Evolutionary conservation across 768 basidiomycete species (phyloP).

Genomic region (Cytidiella melzeri): DNA sequence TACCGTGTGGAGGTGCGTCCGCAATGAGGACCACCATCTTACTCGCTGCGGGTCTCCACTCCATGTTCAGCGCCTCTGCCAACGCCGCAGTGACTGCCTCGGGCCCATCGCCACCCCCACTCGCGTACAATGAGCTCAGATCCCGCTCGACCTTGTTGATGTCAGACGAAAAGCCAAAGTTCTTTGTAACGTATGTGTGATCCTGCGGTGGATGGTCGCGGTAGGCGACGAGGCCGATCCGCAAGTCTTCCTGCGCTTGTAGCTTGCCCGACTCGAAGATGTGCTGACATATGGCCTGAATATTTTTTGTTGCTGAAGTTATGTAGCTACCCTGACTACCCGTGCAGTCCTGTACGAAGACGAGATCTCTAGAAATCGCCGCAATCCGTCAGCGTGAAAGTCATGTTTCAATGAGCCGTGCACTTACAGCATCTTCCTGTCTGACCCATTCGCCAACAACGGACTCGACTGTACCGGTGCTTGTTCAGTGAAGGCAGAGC

Average conservation of each 20-base stretch:
- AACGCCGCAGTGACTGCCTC: constrained; percentile 95
- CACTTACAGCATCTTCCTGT: constrained; percentile 72
- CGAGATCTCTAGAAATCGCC: constrained; percentile 61
- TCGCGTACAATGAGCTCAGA: constrained; percentile 79
- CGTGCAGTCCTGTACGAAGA: constrained; percentile 94
- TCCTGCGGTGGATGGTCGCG: constrained; percentile 98
- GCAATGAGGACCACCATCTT: constrained; percentile 98
- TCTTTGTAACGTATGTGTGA: constrained; percentile 89
- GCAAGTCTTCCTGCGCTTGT: constrained; percentile 79
- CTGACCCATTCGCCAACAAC: constrained; percentile 29
- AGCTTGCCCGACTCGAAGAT: constrained; percentile 93
- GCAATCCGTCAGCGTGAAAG: background rate
- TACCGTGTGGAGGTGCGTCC: constrained; percentile 96
- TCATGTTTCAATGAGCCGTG: constrained; percentile 2
- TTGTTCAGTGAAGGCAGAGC: constrained; percentile 28
- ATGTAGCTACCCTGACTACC: constrained; percentile 89
- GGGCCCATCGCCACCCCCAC: constrained; percentile 91
- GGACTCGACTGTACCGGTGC: constrained; percentile 24
- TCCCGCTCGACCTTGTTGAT: constrained; percentile 82
- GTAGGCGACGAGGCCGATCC: constrained; percentile 91
- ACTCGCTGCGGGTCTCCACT: constrained; percentile 82
- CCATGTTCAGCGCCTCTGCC: constrained; percentile 80
- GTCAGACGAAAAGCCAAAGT: constrained; percentile 91
- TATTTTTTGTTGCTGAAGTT: constrained; percentile 92
- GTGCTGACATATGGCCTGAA: constrained; percentile 89